Percentiles rank a stretch among this genome's conserved stretches.
Conservation (phyloP, 2,329 filamentous ascomycete species). For the Paraconiothyrium sp. region DNA sequence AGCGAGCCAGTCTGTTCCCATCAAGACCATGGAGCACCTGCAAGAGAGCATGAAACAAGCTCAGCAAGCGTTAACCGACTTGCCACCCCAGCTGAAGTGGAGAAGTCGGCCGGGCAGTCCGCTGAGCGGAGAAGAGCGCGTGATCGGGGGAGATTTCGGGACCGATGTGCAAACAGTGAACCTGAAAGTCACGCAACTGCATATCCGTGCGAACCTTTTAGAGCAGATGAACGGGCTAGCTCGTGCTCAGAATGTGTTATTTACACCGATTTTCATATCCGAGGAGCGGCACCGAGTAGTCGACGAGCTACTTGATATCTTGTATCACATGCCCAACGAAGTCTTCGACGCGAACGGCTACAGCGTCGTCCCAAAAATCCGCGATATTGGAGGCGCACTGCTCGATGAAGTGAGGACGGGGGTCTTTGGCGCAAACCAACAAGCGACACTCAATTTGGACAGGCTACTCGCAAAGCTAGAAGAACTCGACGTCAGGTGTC, state of each 20-base stretch:
- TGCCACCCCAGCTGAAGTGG: slow-evolving; percentile 29
- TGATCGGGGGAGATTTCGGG: slow-evolving; percentile 24
- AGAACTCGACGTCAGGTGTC: slow-evolving; percentile 24
- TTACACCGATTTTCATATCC: slow-evolving; percentile 28
- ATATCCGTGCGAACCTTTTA: slow-evolving; percentile 33
- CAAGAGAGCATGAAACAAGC: slow-evolving; percentile 26
- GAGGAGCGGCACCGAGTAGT: slow-evolving; percentile 30
- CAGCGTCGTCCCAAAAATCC: slow-evolving; percentile 32
- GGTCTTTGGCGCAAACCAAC: slow-evolving; percentile 21
- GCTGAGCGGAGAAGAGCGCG: background rate
- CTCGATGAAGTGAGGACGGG: slow-evolving; percentile 30
- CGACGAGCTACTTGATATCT: slow-evolving; percentile 28
- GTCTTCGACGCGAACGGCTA: slow-evolving; percentile 35
- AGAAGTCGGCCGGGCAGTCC: slow-evolving; percentile 11
- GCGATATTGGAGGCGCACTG: slow-evolving; percentile 31
- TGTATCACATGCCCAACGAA: slow-evolving; percentile 30
- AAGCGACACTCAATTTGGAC: slow-evolving; percentile 28
- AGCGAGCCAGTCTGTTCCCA: slow-evolving; percentile 27
- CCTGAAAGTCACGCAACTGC: slow-evolving; percentile 33
- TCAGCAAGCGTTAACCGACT: slow-evolving; percentile 20
- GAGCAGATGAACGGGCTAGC: slow-evolving; percentile 33
- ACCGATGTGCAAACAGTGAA: slow-evolving; percentile 33
- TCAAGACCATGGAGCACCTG: slow-evolving; percentile 27
- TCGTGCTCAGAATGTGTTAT: slow-evolving; percentile 18
- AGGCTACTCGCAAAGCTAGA: slow-evolving; percentile 28